These are phyloP conservation scores for Carex parvula DNA, from an alignment of 176 grass and related monocot species.

Conservation along the genomic window DNA sequence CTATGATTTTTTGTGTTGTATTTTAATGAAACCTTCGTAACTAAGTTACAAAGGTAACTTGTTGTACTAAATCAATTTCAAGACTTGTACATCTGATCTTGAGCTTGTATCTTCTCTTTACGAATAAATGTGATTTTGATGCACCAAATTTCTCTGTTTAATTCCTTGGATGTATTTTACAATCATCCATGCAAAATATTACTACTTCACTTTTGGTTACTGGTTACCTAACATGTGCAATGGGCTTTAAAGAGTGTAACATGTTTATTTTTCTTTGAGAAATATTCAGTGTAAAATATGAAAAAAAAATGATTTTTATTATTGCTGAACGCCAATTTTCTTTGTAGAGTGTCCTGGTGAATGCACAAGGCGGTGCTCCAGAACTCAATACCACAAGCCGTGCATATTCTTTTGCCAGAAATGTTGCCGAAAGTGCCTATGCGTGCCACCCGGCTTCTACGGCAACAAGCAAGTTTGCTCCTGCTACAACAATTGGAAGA, in stretches of 20 bases:
- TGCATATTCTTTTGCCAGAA: slow-evolving; percentile 68
- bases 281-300: not conserved
- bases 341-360: slow-evolving; percentile 40
- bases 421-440: slow-evolving; percentile 48
- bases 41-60: too few species aligned
- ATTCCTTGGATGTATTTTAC: too few species aligned
- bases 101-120: too few species aligned
- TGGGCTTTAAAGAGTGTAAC: not conserved
- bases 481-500: slow-evolving; percentile 72
- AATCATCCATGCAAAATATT: too few species aligned
- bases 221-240: not conserved
- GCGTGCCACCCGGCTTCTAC: slow-evolving; percentile 55
- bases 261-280: too few species aligned
- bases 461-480: slow-evolving; percentile 57
- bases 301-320: not conserved
- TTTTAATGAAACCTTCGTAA: too few species aligned
- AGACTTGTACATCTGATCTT: too few species aligned
- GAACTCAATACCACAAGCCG: slow-evolving; percentile 50
- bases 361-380: slow-evolving; percentile 41
- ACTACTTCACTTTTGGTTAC: not conserved
- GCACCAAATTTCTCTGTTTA: too few species aligned
- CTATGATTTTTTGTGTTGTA: too few species aligned
- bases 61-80: too few species aligned
- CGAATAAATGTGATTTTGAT: too few species aligned
- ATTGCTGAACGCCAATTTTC: not conserved